Evolutionary conservation across 2,329 filamentous ascomycete genomes (phyloP), one percentile per base, ranked within the genome.

Genomic region (Dissoconium aciculare): DNA sequence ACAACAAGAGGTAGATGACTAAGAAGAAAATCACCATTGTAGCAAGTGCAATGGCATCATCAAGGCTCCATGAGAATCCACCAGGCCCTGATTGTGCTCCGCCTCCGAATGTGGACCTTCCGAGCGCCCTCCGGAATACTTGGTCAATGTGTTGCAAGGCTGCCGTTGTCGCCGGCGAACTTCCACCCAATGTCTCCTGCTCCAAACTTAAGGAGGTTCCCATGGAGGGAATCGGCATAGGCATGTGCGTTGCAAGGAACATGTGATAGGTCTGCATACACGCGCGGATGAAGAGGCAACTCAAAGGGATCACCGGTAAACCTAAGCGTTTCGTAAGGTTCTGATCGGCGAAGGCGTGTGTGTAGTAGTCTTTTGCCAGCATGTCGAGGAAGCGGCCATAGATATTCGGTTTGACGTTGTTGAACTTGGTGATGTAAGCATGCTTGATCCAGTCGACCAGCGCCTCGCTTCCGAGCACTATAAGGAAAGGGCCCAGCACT

Each of bases 341-440:
- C 15, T 89, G 85, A 14, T 91, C 79, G 9, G 77, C 74, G 50
- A 98, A 98, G 3, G 87, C 87, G 51, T 94, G 87, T 1, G 84
- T 87, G 52, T 98, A 98, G 57, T 98, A 98, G 54, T 98, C 89
- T 55, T 95, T 95, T 42, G 84, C 85, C 5, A 98, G 62, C 4
- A 98, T 81, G 50, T 98, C 91, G 11, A 95, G 68, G 51, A 89
- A 93, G 14, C 84, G 74, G 31, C 74, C 71, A 54, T 98, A 98
- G 33, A 98, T 79, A 5, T 70, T 72, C 3, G 89, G 89, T 41
- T 89, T 87, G 43, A 85, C 84, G 46, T 92, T 93, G 64, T 98
- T 98, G 62, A 98, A 98, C 52, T 98, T 98, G 52, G 77, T 85
- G 52, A 98, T 91, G 52, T 95, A 98, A 13, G 83, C 83, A 51